Evolutionary conservation across 768 basidiomycete genomes (phyloP).

Genomic region (Leucosporidium yakuticum): DNA sequence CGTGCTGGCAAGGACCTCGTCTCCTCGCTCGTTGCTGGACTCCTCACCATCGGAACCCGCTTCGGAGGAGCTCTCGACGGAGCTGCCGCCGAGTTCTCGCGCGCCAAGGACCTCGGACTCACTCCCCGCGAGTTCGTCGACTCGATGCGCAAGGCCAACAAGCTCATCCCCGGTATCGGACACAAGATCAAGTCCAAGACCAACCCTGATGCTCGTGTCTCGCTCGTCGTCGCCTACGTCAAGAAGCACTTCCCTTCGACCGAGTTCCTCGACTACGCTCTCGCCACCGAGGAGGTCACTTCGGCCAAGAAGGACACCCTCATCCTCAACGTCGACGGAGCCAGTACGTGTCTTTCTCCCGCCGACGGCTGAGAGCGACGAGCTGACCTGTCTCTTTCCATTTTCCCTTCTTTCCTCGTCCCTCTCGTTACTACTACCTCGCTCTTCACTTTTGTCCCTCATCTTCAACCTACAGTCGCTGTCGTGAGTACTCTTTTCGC

Average conservation of each 20-base stretch:
- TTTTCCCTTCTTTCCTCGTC: not conserved
- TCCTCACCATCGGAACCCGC: conserved; percentile 93
- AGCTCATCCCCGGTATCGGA: conserved; percentile 81
- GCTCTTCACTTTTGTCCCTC: not conserved
- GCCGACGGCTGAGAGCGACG: not conserved
- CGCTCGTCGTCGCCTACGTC: conserved; percentile 77
- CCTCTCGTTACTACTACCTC: too few species aligned
- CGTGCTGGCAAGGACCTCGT: conserved; percentile 99
- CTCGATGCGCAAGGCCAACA: conserved; percentile 49
- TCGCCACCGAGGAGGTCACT: conserved; percentile 95
- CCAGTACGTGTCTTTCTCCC: conserved; percentile 39
- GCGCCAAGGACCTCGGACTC: conserved; percentile 79
- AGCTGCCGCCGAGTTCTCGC: conserved; percentile 91
- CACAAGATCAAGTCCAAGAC: conserved; percentile 99
- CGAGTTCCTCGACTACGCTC: conserved; percentile 55
- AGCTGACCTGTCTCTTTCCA: not conserved
- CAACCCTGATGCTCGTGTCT: conserved; percentile 57
- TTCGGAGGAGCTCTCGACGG: conserved; percentile 99
- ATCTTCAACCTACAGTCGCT: conserved; percentile 16
- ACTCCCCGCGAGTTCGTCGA: conserved; percentile 98
- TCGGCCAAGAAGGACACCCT: conserved; percentile 97
- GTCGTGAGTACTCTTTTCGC: conserved; percentile 15
- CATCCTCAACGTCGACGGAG: conserved; percentile 94
- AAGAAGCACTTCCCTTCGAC: conserved; percentile 92
- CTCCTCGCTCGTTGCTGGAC: conserved; percentile 89